Percentiles rank a stretch among this genome's conserved stretches.
These are phyloP conservation scores for Talaromyces proteolyticus DNA, from an alignment of 495 filamentous ascomycete species.

Conservation along the genomic window DNA sequence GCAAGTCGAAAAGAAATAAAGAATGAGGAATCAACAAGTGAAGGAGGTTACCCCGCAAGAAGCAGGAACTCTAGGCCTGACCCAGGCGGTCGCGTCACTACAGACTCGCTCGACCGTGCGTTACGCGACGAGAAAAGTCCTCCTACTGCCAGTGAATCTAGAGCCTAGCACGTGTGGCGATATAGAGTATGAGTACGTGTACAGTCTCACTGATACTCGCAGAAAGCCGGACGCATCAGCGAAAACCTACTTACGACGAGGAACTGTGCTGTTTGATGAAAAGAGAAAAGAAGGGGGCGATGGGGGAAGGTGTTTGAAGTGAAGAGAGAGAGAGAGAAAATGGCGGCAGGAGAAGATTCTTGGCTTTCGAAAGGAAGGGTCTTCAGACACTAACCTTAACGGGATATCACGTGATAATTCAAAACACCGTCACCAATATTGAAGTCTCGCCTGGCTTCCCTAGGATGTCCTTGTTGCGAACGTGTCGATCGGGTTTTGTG, in stretches of 20 bases:
- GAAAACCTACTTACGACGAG: neutral
- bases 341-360: no score
- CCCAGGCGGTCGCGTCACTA: conserved; percentile 33
- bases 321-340: conserved; percentile 14
- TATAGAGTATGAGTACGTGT: conserved; percentile 3
- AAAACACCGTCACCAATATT: no score
- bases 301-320: conserved; percentile 11
- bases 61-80: conserved; percentile 18
- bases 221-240: neutral
- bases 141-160: conserved; percentile 5
- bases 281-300: conserved; percentile 13
- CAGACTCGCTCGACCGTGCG: conserved; percentile 32
- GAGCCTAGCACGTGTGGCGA: neutral
- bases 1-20: neutral
- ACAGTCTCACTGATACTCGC: conserved; percentile 1
- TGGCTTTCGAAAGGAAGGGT: no score
- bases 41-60: conserved; percentile 1
- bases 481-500: no score
- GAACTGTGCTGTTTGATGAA: conserved; percentile 2
- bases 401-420: no score
- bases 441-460: no score
- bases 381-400: no score
- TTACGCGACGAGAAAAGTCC: conserved; percentile 4
- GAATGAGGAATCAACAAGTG: neutral
- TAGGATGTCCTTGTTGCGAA: no score